Percentiles rank a stretch among this genome's conserved stretches.
Conservation (phyloP, 768 basidiomycete genomes). For the Lentinula aciculospora region DNA sequence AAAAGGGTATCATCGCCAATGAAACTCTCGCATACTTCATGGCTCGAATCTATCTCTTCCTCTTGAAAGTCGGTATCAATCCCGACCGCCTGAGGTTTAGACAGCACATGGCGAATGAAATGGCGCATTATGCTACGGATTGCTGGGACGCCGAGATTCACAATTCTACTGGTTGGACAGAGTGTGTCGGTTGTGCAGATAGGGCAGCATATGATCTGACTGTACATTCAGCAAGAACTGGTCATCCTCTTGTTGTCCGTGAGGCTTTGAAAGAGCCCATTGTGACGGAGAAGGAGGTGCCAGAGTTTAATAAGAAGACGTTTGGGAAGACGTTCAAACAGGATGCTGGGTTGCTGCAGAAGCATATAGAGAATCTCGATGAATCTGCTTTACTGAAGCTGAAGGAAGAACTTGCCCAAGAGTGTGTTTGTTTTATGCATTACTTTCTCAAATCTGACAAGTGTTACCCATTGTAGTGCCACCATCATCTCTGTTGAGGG, state of each 20-base stretch:
- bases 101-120: conserved; percentile 98
- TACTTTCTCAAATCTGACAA: conserved; percentile 3
- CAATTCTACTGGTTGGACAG: conserved; percentile 89
- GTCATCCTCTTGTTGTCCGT: conserved; percentile 79
- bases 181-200: conserved; percentile 99
- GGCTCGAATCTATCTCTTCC: conserved; percentile 85
- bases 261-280: conserved; percentile 83
- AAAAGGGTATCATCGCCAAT: conserved; percentile 84
- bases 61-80: conserved; percentile 88
- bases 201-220: conserved; percentile 94
- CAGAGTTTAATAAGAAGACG: conserved; percentile 81
- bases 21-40: conserved; percentile 98
- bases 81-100: conserved; percentile 81
- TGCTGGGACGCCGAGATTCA: conserved; percentile 99
- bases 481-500: conserved; percentile 22
- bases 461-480: neutral
- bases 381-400: conserved; percentile 60
- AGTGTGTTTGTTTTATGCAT: conserved; percentile 39
- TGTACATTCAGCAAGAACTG: conserved; percentile 83
- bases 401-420: conserved; percentile 67
- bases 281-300: conserved; percentile 71
- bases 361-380: conserved; percentile 57
- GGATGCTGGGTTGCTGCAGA: conserved; percentile 65
- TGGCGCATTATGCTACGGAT: conserved; percentile 99
- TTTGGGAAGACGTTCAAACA: conserved; percentile 88